Conservation (phyloP, 345 rosid species). For the Tarenaya hassleriana region DNA sequence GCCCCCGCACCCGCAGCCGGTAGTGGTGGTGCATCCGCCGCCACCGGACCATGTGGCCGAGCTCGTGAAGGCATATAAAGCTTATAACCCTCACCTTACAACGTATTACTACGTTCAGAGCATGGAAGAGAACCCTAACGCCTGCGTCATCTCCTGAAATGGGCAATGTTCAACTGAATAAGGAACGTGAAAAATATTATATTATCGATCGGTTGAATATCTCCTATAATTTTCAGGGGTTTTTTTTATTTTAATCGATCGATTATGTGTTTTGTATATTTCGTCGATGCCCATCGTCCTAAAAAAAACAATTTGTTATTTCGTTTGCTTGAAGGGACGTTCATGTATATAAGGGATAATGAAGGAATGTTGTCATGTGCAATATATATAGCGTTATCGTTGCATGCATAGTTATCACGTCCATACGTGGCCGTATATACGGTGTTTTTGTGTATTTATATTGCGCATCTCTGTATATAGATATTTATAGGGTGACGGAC, state of each 20-base stretch:
- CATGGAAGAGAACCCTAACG: conserved; percentile 94
- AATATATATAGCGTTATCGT: no score
- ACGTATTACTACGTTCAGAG: conserved; percentile 70
- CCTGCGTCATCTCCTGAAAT: conserved; percentile 54
- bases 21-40: no score
- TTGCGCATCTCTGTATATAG: no score
- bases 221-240: no score
- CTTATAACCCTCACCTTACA: conserved; percentile 72
- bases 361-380: no score
- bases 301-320: conserved; percentile 10
- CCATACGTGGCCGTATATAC: no score
- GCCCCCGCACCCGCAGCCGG: conserved; percentile 25
- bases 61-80: conserved; percentile 74
- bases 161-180: not conserved
- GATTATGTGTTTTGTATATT: conserved; percentile 25
- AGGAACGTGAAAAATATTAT: no score
- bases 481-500: no score
- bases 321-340: conserved; percentile 9
- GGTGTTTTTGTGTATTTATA: no score
- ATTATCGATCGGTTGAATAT: conserved; percentile 18
- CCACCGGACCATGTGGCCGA: conserved; percentile 62
- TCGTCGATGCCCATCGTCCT: conserved; percentile 22
- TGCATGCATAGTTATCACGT: no score
- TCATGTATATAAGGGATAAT: conserved; percentile 11
- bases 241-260: conserved; percentile 11